phyloP scores from a whole-genome alignment of 202 grass and related monocot species.

The Miscanthus sacchariflorus region DNA sequence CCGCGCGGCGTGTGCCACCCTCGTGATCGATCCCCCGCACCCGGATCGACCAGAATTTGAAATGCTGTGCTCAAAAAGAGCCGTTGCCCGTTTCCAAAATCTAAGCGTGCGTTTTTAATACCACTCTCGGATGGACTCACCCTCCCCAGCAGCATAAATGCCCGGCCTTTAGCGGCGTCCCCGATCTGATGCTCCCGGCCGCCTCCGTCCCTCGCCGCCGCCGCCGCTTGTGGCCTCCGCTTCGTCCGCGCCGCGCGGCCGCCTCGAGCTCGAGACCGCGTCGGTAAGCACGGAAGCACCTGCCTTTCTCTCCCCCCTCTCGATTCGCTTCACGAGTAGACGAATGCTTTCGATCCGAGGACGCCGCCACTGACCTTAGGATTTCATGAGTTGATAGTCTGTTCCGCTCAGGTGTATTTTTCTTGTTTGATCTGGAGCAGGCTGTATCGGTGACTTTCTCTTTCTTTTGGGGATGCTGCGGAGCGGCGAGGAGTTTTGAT shows the following conservation, averaged over 20 bases:
- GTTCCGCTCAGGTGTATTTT: conserved; percentile 11
- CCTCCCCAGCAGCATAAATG: conserved; percentile 36
- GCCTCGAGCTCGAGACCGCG: conserved; percentile 2
- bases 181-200: conserved; percentile 46
- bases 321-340: neutral
- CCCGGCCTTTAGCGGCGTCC: conserved; percentile 29
- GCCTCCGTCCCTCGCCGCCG: neutral
- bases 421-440: conserved; percentile 1
- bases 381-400: neutral
- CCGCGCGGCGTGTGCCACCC: neutral
- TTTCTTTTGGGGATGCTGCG: neutral
- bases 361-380: neutral
- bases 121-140: conserved; percentile 30
- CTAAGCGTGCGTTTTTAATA: conserved; percentile 37
- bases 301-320: neutral
- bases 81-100: conserved; percentile 37
- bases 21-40: neutral
- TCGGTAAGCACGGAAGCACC: conserved; percentile 21
- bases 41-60: conserved; percentile 34
- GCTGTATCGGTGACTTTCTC: conserved; percentile 35
- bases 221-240: neutral
- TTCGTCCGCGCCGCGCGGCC: conserved; percentile 16
- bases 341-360: neutral
- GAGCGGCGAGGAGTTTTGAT: conserved; percentile 1
- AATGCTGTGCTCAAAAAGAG: conserved; percentile 48